Evolutionary conservation across 1,284 basidiomycete genomes (phyloP).

Genomic region (Sporisorium sorghi): DNA sequence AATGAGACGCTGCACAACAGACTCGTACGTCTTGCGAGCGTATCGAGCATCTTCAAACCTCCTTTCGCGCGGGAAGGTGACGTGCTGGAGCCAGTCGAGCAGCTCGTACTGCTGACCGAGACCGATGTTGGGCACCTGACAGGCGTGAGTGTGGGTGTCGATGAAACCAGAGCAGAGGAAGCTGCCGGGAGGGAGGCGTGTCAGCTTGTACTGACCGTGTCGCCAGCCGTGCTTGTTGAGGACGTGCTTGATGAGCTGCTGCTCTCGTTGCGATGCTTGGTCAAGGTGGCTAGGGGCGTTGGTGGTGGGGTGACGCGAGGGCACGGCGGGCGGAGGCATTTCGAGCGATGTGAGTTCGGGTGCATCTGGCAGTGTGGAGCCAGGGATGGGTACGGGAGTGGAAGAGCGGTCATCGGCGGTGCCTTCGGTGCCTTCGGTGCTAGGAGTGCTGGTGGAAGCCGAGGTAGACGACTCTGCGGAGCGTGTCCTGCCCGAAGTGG

Average conservation of each 20-base stretch:
- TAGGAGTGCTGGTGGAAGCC: slow-evolving; percentile 24
- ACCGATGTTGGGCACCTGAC: slow-evolving; percentile 77
- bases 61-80: slow-evolving; percentile 91
- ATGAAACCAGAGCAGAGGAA: slow-evolving; percentile 89
- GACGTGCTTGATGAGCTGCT: slow-evolving; percentile 41
- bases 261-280: slow-evolving; percentile 35
- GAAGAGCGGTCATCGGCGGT: slow-evolving; percentile 46
- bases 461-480: slow-evolving; percentile 30
- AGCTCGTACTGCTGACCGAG: slow-evolving; percentile 74
- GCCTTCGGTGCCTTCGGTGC: slow-evolving; percentile 6
- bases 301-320: slow-evolving; percentile 21
- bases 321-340: slow-evolving; percentile 46
- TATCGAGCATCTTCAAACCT: slow-evolving; percentile 80
- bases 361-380: slow-evolving; percentile 31
- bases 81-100: slow-evolving; percentile 87
- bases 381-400: slow-evolving; percentile 52
- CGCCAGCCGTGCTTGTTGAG: slow-evolving; percentile 56
- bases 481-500: slow-evolving; percentile 7
- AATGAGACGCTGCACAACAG: slow-evolving; percentile 81
- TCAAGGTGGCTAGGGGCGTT: slow-evolving; percentile 12
- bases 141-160: slow-evolving; percentile 80
- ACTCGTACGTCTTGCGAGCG: slow-evolving; percentile 78
- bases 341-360: slow-evolving; percentile 42
- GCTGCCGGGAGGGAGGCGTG: slow-evolving; percentile 76
- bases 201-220: slow-evolving; percentile 69